Base-by-base conservation (phyloP, 1,139 yeast species). In the Nakaseomyces nivariensis region DNA sequence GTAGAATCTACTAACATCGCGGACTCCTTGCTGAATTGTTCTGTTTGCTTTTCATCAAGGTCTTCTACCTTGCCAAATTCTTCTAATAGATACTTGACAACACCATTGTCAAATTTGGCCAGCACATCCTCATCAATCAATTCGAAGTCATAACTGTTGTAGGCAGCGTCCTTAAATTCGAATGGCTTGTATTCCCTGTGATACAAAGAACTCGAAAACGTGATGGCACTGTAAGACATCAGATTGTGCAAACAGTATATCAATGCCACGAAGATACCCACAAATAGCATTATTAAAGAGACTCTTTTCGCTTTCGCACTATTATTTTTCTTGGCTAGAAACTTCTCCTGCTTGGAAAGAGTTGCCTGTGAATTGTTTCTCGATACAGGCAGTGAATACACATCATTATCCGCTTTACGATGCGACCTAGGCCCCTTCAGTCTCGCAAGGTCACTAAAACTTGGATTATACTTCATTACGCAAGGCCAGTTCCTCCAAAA, bases 91-190 rank as follows among this genome's bases (percentile, higher is more conserved):
- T 64, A 70, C 40, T 64, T 62, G 43, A 63, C 64, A 1, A 61
- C 67, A 45, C 74, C 74, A 11, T 64, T 61, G 51, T 70, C 72
- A 51, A 61, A 70, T 51, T 68, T 67, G 27, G 54, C 42, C 22
- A 70, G 51, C 10, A 56, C 55, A 25, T 59, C 62, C 13, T 56
- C 53, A 52, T 70, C 71, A 22, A 69, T 54, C 32, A 61, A 56
- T 51, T 63, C 62, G 51, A 63, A 64, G 52, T 67, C 70, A 49
- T 58, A 63, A 46, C 67, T 58, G 48, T 62, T 65, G 48, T 61
- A 65, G 45, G 68, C 73, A 36, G 61, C 58, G 13, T 66, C 72
- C 7, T 53, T 53, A 33, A 66, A 49, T 1, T 54, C 48, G 27
- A 52, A 47, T 6, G 56, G 54, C 41, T 50, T 46, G 48, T 46